phyloP scores from a whole-genome alignment of 2,329 filamentous ascomycete species.

The Dryadomyces quercivorus region DNA sequence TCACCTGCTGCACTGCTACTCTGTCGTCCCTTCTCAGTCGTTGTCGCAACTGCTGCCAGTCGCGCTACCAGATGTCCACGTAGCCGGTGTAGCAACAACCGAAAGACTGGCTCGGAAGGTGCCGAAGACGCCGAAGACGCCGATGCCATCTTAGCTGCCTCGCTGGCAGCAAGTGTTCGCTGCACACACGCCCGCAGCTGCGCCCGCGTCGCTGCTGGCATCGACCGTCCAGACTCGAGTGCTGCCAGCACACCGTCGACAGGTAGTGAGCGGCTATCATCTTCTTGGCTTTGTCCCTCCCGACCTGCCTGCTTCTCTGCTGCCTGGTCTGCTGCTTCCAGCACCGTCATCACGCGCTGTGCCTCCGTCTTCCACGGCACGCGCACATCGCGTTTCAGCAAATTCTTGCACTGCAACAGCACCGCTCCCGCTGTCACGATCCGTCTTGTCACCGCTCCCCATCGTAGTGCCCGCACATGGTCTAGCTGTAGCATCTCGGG shows the following conservation, averaged over 20 bases:
- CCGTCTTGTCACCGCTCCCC: slow-evolving; percentile 44
- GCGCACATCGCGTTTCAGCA: slow-evolving; percentile 70
- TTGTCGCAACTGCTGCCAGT: slow-evolving; percentile 47
- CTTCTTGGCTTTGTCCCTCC: neutral
- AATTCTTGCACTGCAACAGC: slow-evolving; percentile 68
- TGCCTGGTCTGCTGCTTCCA: slow-evolving; percentile 36
- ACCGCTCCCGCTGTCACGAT: slow-evolving; percentile 66
- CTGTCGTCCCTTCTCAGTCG: slow-evolving; percentile 57
- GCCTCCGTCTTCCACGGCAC: slow-evolving; percentile 67
- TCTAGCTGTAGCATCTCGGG: slow-evolving; percentile 69
- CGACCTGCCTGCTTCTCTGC: slow-evolving; percentile 12
- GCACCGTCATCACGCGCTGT: slow-evolving; percentile 54
- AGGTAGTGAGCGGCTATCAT: neutral
- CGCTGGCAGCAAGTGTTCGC: slow-evolving; percentile 41
- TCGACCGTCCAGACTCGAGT: slow-evolving; percentile 49
- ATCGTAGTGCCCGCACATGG: slow-evolving; percentile 44
- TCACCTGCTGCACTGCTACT: slow-evolving; percentile 59
- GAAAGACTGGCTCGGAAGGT: slow-evolving; percentile 40
- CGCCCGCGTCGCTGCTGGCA: slow-evolving; percentile 48
- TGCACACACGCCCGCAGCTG: slow-evolving; percentile 46
- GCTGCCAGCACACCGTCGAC: slow-evolving; percentile 46
- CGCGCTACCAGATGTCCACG: slow-evolving; percentile 54
- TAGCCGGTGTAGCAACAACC: slow-evolving; percentile 55
- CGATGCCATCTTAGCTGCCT: slow-evolving; percentile 24
- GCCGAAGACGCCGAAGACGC: slow-evolving; percentile 10